phyloP scores from a whole-genome alignment of 768 basidiomycete genomes.

The Suillus discolor region DNA sequence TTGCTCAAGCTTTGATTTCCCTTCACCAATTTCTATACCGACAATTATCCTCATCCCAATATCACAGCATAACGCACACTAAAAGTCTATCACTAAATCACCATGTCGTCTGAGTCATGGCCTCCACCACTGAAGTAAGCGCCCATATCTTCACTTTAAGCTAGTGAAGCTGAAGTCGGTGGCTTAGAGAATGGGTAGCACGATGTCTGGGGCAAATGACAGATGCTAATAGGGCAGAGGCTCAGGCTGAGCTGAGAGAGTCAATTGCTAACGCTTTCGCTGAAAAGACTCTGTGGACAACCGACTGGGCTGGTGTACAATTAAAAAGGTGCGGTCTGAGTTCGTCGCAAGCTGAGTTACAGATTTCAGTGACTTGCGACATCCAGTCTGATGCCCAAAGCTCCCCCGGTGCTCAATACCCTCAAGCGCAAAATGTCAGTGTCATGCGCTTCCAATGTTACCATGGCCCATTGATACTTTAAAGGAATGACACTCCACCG shows the following conservation, averaged over 20 bases:
- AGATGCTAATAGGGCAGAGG: constrained; percentile 81
- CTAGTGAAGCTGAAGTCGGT: constrained; percentile 16
- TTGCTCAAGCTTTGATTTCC: background rate
- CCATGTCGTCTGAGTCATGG: constrained; percentile 80
- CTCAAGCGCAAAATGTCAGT: constrained; percentile 76
- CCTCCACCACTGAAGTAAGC: constrained; percentile 77
- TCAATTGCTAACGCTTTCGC: constrained; percentile 94
- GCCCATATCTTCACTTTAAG: constrained; percentile 4
- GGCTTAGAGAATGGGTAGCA: constrained; percentile 88
- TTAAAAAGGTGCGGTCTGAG: constrained; percentile 66
- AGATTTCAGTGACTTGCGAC: constrained; percentile 24
- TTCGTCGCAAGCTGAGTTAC: constrained; percentile 9
- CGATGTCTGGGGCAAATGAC: constrained; percentile 92
- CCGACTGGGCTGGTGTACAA: constrained; percentile 89
- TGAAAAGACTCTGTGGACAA: constrained; percentile 85
- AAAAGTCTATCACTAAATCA: background rate
- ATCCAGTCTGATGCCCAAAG: constrained; percentile 61
- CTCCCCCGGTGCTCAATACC: constrained; percentile 48
- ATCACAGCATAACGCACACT: background rate
- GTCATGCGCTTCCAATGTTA: background rate
- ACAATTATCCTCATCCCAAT: background rate
- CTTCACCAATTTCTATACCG: constrained; percentile 13
- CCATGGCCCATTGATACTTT: constrained; percentile 15
- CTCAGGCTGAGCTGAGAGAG: constrained; percentile 93
- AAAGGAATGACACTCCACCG: constrained; percentile 40